Percentiles rank a stretch among this genome's conserved stretches.
Evolutionary conservation across 2,329 filamentous ascomycete genomes (phyloP).

Genomic region (Bipolaris oryzae): DNA sequence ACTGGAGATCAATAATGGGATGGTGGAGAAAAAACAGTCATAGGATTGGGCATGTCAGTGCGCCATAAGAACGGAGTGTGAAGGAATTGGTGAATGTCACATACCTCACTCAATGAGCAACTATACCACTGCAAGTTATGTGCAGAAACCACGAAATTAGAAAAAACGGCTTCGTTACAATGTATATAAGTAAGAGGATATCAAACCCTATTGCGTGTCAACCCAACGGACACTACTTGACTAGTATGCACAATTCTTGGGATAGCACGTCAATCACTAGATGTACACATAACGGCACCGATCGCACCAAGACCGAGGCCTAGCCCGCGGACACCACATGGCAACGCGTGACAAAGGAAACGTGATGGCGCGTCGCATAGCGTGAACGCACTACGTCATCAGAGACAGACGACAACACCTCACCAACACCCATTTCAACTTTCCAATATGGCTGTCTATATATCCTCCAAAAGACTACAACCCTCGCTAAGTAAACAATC

Average conservation of each 20-base stretch:
- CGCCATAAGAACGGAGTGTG: not conserved
- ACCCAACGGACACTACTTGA: not conserved
- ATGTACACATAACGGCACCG: not conserved
- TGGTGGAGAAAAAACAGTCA: not conserved
- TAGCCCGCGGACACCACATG: not conserved
- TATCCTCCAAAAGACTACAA: not conserved
- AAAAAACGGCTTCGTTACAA: not conserved
- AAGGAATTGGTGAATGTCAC: not conserved
- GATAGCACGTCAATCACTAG: no score
- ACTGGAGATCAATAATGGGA: slow-evolving; percentile 18
- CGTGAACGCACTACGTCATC: slow-evolving; percentile 30
- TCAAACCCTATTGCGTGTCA: not conserved
- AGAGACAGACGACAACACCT: not conserved
- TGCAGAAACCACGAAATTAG: slow-evolving; percentile 1
- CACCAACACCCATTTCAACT: not conserved
- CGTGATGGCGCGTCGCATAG: slow-evolving; percentile 24
- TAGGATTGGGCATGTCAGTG: not conserved
- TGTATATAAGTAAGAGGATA: slow-evolving; percentile 10
- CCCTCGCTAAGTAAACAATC: not conserved
- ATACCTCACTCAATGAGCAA: not conserved
- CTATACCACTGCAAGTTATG: not conserved
- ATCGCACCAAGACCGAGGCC: not conserved
- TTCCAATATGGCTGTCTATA: not conserved
- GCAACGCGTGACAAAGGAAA: slow-evolving; percentile 5
- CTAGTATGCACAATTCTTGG: not conserved